Evolutionary conservation across 805 yeast species (phyloP).

Genomic region (Nakazawaea populi): DNA sequence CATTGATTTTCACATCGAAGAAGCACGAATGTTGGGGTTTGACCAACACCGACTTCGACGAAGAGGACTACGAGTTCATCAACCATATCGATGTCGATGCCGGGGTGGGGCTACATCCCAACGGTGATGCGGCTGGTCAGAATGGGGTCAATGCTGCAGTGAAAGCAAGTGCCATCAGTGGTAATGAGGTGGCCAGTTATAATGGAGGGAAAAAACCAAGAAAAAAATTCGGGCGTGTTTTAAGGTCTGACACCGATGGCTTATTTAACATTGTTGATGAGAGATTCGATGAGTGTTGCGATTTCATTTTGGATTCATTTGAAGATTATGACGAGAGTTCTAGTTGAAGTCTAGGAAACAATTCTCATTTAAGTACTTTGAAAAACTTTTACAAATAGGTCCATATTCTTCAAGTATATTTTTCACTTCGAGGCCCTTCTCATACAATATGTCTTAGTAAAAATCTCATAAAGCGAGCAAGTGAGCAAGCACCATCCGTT

Average conservation of each 20-base stretch:
- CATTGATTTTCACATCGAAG: slow-evolving; percentile 72
- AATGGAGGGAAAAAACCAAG: slow-evolving; percentile 65
- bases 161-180: slow-evolving; percentile 15
- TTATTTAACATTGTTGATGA: slow-evolving; percentile 73
- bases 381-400: too few relatives aligned
- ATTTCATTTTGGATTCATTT: slow-evolving; percentile 73
- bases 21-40: slow-evolving; percentile 78
- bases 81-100: slow-evolving; percentile 20
- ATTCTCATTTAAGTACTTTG: too few relatives aligned
- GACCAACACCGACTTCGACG: slow-evolving; percentile 14
- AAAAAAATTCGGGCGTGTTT: slow-evolving; percentile 85
- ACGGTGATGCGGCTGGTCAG: slow-evolving; percentile 11
- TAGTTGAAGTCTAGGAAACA: neutral
- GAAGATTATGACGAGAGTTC: slow-evolving; percentile 54
- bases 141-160: slow-evolving; percentile 12
- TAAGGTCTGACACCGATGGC: slow-evolving; percentile 68
- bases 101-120: slow-evolving; percentile 19
- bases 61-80: slow-evolving; percentile 19
- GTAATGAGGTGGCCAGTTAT: slow-evolving; percentile 11
- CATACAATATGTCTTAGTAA: too few relatives aligned
- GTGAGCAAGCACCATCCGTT: too few relatives aligned
- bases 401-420: too few relatives aligned
- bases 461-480: too few relatives aligned
- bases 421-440: too few relatives aligned
- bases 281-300: slow-evolving; percentile 79